These are phyloP conservation scores for Quercus bicolor DNA, from an alignment of 306 rosid genomes.

Conservation along the genomic window DNA sequence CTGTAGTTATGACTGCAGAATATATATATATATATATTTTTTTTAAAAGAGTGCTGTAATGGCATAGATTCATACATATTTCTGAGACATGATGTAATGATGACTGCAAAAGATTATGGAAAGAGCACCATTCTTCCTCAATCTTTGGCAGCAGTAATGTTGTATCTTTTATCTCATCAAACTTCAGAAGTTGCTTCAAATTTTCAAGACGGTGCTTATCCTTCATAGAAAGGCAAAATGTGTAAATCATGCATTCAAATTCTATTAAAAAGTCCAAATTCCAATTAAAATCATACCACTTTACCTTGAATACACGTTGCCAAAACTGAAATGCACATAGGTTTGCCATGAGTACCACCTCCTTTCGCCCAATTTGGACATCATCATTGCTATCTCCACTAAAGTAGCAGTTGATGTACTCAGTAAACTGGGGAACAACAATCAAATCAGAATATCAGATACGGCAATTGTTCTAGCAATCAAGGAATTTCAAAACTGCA, in stretches of 20 bases:
- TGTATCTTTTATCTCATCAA: constrained; percentile 36
- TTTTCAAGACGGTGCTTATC: constrained; percentile 52
- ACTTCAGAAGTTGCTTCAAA: constrained; percentile 49
- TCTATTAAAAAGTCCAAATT: constrained; percentile 6
- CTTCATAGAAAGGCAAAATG: constrained; percentile 37
- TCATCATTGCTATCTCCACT: constrained; percentile 34
- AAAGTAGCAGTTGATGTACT: constrained; percentile 45
- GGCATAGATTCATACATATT: constrained; percentile 54
- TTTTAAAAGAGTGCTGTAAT: neutral
- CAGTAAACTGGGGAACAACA: constrained; percentile 37
- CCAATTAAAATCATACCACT: constrained; percentile 10
- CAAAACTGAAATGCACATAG: constrained; percentile 82
- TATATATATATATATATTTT: neutral
- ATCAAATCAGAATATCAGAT: constrained; percentile 19
- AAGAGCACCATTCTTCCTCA: constrained; percentile 80
- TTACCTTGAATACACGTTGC: constrained; percentile 84
- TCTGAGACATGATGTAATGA: constrained; percentile 65
- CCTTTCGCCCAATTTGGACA: constrained; percentile 48
- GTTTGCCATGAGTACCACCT: constrained; percentile 55
- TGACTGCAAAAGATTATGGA: constrained; percentile 65
- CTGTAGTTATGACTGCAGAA: neutral
- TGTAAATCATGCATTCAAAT: constrained; percentile 6
- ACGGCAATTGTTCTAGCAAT: constrained; percentile 21
- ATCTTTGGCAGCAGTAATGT: constrained; percentile 26
- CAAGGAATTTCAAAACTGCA: constrained; percentile 11